A percentile compares a stretch with the other conserved stretches of the same genome.
Evolutionary conservation across 164 flowering plant genomes (phyloP).

Genomic region (Magnolia officinalis): DNA sequence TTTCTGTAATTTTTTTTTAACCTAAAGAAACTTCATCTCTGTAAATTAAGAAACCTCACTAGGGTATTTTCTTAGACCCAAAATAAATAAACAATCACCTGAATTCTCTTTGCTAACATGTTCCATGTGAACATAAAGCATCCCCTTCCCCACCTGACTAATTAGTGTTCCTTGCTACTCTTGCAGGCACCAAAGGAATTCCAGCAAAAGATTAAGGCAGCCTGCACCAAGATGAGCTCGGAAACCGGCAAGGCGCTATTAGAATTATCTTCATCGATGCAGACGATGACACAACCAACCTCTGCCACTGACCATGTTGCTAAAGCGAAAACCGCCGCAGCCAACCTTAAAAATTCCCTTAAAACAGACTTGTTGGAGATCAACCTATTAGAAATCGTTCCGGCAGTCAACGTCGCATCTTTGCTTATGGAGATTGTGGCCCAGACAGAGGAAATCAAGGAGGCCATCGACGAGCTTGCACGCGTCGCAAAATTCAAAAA

Average conservation of each 20-base stretch:
- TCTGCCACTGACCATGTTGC: neutral
- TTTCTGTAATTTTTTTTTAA: constrained; percentile 12
- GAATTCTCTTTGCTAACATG: constrained; percentile 23
- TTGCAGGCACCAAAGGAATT: constrained; percentile 27
- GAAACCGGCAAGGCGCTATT: constrained; percentile 35
- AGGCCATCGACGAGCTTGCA: constrained; percentile 51
- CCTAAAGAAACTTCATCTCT: constrained; percentile 15
- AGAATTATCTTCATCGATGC: constrained; percentile 39
- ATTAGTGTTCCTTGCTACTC: constrained; percentile 45
- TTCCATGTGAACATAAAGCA: neutral
- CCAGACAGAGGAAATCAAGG: constrained; percentile 44
- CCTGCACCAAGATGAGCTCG: constrained; percentile 22
- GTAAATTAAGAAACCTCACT: constrained; percentile 31
- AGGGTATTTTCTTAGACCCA: constrained; percentile 26
- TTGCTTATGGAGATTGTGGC: constrained; percentile 43
- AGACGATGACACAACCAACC: constrained; percentile 8
- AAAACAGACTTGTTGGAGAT: constrained; percentile 12
- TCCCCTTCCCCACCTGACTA: constrained; percentile 46
- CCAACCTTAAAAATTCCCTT: constrained; percentile 22
- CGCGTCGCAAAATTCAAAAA: constrained; percentile 13
- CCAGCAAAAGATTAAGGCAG: constrained; percentile 26
- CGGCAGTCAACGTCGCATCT: constrained; percentile 44
- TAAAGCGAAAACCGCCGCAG: constrained; percentile 23
- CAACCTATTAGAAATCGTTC: constrained; percentile 34
- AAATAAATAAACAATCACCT: constrained; percentile 30